Percentiles rank a stretch among this genome's conserved stretches.
These are phyloP conservation scores for Peniophora sp. DNA, from an alignment of 1,284 basidiomycete genomes.

Conservation along the genomic window DNA sequence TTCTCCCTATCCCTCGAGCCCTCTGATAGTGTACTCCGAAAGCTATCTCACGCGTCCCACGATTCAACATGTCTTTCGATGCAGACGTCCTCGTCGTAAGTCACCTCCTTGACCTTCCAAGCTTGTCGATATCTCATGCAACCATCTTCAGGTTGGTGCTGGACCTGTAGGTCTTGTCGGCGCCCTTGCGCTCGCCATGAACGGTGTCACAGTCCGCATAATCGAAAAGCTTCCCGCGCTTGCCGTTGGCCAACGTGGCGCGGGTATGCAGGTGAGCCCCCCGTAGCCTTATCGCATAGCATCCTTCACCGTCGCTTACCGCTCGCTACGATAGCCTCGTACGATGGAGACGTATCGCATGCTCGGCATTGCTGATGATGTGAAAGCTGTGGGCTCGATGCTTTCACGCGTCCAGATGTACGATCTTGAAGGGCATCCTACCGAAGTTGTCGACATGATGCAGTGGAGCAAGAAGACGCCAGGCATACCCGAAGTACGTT, in stretches of 20 bases:
- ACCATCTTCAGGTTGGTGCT: conserved; percentile 14
- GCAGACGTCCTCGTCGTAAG: not conserved
- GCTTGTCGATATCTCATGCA: conserved; percentile 13
- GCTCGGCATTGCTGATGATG: conserved; percentile 16
- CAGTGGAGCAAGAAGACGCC: conserved; percentile 10
- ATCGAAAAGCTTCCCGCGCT: conserved; percentile 20
- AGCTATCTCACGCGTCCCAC: no score
- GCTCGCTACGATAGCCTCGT: conserved; percentile 16
- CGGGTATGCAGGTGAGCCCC: conserved; percentile 19
- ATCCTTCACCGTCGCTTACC: no score
- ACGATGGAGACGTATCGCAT: conserved; percentile 19
- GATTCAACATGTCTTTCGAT: not conserved
- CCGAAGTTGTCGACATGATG: not conserved
- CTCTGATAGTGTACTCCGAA: no score
- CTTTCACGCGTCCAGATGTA: conserved; percentile 10
- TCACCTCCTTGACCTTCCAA: conserved; percentile 4
- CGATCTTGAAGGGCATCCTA: not conserved
- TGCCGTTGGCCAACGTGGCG: conserved; percentile 18
- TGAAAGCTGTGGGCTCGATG: conserved; percentile 7
- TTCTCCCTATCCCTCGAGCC: no score
- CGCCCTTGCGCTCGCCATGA: conserved; percentile 16
- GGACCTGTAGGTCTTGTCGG: conserved; percentile 18
- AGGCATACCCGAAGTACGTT: conserved; percentile 14
- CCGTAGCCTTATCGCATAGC: no score
- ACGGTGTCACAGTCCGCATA: conserved; percentile 24